Percentiles rank a stretch among this genome's conserved stretches.
phyloP scores from a whole-genome alignment of 2,329 filamentous ascomycete genomes.

The Orbilia brochopaga region DNA sequence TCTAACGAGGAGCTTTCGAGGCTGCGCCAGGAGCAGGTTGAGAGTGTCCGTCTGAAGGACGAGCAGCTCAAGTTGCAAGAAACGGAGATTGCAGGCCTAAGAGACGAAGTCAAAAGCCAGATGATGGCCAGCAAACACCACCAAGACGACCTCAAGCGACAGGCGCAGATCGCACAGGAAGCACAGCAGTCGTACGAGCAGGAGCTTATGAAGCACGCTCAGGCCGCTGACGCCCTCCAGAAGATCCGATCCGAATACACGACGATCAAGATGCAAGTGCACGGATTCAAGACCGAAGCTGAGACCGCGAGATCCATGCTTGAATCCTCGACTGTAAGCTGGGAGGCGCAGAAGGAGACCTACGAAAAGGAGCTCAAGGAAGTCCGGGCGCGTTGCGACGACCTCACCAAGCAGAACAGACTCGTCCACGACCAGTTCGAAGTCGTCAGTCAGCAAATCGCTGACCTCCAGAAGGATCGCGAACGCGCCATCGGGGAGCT shows the following conservation, averaged over 20 bases:
- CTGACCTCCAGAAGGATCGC: slow-evolving; percentile 77
- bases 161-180: slow-evolving; percentile 89
- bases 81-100: slow-evolving; percentile 78
- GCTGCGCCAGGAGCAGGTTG: slow-evolving; percentile 79
- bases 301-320: slow-evolving; percentile 83
- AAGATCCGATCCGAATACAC: slow-evolving; percentile 80
- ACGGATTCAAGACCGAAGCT: slow-evolving; percentile 76
- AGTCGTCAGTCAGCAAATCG: slow-evolving; percentile 77
- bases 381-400: slow-evolving; percentile 77
- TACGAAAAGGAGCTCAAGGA: slow-evolving; percentile 85
- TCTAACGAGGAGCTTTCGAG: slow-evolving; percentile 82
- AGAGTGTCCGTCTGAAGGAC: slow-evolving; percentile 72
- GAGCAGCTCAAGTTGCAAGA: slow-evolving; percentile 83
- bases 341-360: slow-evolving; percentile 78
- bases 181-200: slow-evolving; percentile 95
- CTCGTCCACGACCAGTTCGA: slow-evolving; percentile 89
- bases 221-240: slow-evolving; percentile 86
- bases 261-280: slow-evolving; percentile 77
- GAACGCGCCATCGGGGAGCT: slow-evolving; percentile 63
- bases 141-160: slow-evolving; percentile 87
- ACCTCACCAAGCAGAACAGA: slow-evolving; percentile 86
- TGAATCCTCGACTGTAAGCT: slow-evolving; percentile 81
- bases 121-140: slow-evolving; percentile 80
- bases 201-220: slow-evolving; percentile 91
- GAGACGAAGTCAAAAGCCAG: slow-evolving; percentile 81